Evolutionary conservation across 306 rosid genomes (phyloP), one percentile per base, ranked within the genome.

Genomic region (Cicer yamashitae): DNA sequence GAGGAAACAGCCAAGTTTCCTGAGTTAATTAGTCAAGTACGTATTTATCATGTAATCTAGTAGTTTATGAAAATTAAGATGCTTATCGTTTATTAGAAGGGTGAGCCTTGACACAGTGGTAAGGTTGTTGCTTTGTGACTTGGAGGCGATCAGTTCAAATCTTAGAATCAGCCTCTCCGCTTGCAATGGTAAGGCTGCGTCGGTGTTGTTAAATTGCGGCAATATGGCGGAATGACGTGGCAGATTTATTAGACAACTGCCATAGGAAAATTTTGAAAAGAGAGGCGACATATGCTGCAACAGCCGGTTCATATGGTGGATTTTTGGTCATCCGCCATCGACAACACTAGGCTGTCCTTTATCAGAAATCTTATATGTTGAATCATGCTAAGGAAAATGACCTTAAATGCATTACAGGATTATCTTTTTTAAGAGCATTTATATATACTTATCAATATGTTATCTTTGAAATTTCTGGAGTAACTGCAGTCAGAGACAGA

Each of bases 1-100:
- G 86, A 93, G 81, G 98, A 93, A 88, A 83, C 96, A 6, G 75
- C 82, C 46, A 83, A 85, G 69, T 89, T 91, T 76, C 88, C 96
- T 51, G 88, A 89, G 57, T 93, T 93, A 34, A 68, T 74, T 71
- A 79, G 82, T 44, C 98, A 93, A 85, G 98, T 93, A 63, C 47
- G 76, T 74, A 60, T 46, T 71, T 71, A 38, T 15, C 63, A 15
- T 45, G 30, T 13, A 39, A 67, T 67, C 54, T 67, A 14, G 53
- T 14, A 67, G 20, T 58, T 20, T 39, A 17, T 53, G 6, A 8
- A 78, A 54, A 15, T 15, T 62, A n/a, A 17, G 43, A 56, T 52
- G 13, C 46, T 18, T 69, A 7, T 52, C 17, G 1, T 54, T 15
- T 41, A 45, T 69, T 11, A 8, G 75, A 53, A 10, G 44, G 44